Conservation (phyloP, 805 yeast species). For the Candida cerambycidarum region DNA sequence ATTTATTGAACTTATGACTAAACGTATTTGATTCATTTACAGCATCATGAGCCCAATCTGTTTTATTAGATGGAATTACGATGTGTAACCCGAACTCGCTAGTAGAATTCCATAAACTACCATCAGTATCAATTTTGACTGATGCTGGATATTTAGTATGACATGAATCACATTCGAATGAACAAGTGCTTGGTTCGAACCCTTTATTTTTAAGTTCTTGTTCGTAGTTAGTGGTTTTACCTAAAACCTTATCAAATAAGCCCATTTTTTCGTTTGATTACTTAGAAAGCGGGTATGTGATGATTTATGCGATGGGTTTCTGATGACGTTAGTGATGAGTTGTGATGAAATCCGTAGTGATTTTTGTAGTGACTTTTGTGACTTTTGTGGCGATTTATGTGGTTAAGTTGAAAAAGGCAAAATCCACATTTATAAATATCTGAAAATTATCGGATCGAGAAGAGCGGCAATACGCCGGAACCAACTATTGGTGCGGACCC, state of each 20-base stretch:
- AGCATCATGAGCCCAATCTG: slow-evolving; percentile 85
- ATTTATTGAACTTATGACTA: slow-evolving; percentile 44
- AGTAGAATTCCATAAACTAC: slow-evolving; percentile 66
- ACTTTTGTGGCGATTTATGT: background rate
- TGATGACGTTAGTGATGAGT: too few species aligned
- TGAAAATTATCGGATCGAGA: background rate
- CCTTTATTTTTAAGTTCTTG: slow-evolving; percentile 12
- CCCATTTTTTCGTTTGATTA: slow-evolving; percentile 9
- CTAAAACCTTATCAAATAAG: slow-evolving; percentile 2
- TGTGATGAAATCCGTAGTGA: too few species aligned
- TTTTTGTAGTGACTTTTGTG: too few species aligned
- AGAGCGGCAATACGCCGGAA: background rate
- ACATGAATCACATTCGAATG: slow-evolving; percentile 57
- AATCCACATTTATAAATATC: background rate
- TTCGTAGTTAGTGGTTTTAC: background rate
- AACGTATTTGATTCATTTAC: slow-evolving; percentile 44
- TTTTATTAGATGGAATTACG: slow-evolving; percentile 77
- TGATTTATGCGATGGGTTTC: too few species aligned
- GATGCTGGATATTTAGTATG: slow-evolving; percentile 51
- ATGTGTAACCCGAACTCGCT: slow-evolving; percentile 69
- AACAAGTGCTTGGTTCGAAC: slow-evolving; percentile 45
- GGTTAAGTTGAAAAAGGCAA: background rate
- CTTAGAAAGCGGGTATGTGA: too few species aligned
- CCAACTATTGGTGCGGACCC: too few species aligned
- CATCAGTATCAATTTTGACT: slow-evolving; percentile 40